These are phyloP conservation scores for Lodderomyces margitis DNA, from an alignment of 1,139 yeast genomes.

Conservation along the genomic window DNA sequence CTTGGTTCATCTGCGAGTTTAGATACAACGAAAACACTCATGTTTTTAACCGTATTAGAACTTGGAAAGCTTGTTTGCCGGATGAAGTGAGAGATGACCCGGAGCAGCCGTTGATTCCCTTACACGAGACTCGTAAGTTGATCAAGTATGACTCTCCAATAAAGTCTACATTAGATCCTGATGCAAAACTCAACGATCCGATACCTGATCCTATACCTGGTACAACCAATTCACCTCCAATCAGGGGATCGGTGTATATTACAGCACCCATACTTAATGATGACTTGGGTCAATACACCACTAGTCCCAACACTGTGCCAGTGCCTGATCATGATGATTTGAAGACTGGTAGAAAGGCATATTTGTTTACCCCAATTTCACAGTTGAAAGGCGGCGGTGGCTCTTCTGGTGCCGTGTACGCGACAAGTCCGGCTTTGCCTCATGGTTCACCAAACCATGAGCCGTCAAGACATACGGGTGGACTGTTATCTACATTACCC, in stretches of 20 bases:
- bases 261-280: conserved; percentile 75
- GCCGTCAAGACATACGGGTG: conserved; percentile 12
- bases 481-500: conserved; percentile 3
- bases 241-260: conserved; percentile 84
- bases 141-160: conserved; percentile 82
- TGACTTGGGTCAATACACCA: conserved; percentile 71
- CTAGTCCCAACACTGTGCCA: conserved; percentile 48
- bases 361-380: conserved; percentile 46
- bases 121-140: conserved; percentile 58
- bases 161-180: conserved; percentile 68
- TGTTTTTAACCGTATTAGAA: conserved; percentile 88
- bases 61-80: conserved; percentile 98
- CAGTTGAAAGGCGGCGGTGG: conserved; percentile 43
- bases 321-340: conserved; percentile 62
- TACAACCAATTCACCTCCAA: conserved; percentile 76
- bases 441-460: conserved; percentile 17
- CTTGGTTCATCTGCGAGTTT: conserved; percentile 91
- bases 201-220: conserved; percentile 84
- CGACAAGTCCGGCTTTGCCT: conserved; percentile 19
- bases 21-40: conserved; percentile 90
- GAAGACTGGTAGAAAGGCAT: conserved; percentile 37
- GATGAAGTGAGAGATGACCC: conserved; percentile 88
- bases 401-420: conserved; percentile 25
- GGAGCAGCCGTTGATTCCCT: conserved; percentile 70
- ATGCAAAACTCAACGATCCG: conserved; percentile 69